Conservation (phyloP, 768 basidiomycete species). For the Mycena crocata region DNA sequence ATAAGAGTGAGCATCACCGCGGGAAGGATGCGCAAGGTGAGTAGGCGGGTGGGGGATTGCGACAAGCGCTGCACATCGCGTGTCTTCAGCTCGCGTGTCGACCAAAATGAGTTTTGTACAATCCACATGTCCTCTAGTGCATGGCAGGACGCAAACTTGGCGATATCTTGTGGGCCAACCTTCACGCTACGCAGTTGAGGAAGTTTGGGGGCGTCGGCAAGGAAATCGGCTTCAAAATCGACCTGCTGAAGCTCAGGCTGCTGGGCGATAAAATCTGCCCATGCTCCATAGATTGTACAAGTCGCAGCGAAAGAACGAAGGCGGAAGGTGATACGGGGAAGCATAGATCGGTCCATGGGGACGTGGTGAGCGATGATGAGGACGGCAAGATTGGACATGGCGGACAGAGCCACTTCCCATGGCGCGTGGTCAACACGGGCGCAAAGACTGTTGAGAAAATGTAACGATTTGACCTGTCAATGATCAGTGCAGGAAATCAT, state of each 20-base stretch:
- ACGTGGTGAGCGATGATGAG: background rate
- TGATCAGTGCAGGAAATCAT: no score
- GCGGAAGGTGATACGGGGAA: background rate
- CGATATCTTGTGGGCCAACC: background rate
- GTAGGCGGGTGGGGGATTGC: background rate
- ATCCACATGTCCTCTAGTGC: background rate
- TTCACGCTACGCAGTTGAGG: background rate
- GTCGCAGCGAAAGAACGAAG: background rate
- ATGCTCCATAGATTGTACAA: background rate
- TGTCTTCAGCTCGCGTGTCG: background rate
- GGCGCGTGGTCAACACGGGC: background rate
- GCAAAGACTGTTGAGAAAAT: background rate
- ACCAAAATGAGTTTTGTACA: background rate
- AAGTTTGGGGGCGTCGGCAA: background rate
- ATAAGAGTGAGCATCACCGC: background rate
- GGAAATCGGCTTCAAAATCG: background rate
- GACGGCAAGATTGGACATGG: background rate
- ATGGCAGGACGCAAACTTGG: background rate
- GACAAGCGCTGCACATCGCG: background rate
- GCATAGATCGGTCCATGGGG: background rate
- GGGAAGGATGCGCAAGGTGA: background rate
- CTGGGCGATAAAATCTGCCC: background rate
- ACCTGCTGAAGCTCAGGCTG: background rate
- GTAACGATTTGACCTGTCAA: background rate
- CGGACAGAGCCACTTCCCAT: background rate